Percentiles rank a stretch among this genome's conserved stretches.
Conservation (phyloP, 768 basidiomycete species). For the Fomitopsis serialis region DNA sequence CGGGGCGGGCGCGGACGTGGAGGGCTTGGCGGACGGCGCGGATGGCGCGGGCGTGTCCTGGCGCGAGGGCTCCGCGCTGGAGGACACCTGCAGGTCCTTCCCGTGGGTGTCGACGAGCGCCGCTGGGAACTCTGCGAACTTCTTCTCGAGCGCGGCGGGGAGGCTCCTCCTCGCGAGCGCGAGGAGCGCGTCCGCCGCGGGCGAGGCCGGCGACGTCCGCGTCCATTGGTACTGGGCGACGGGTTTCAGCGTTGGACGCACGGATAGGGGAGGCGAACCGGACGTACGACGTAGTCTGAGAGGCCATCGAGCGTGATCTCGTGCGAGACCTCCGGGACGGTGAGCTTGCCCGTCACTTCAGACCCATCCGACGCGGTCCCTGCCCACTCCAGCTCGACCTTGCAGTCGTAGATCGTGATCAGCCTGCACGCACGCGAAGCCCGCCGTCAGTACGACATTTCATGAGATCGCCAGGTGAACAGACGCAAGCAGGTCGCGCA, state of each 20-base stretch:
- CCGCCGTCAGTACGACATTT: background rate
- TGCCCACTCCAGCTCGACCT: conserved; percentile 68
- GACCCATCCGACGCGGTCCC: conserved; percentile 76
- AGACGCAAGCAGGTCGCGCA: no score
- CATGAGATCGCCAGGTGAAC: background rate
- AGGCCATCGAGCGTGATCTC: conserved; percentile 82
- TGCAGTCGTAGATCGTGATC: conserved; percentile 93
- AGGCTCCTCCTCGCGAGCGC: conserved; percentile 59
- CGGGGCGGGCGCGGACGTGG: conserved; percentile 25
- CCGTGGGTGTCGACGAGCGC: conserved; percentile 83
- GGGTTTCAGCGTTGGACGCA: background rate
- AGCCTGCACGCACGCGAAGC: conserved; percentile 42
- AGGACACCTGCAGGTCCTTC: conserved; percentile 61
- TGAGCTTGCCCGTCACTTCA: conserved; percentile 68
- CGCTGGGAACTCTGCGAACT: conserved; percentile 71
- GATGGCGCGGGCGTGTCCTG: conserved; percentile 55
- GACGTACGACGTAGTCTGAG: conserved; percentile 78
- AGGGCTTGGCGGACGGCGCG: conserved; percentile 19
- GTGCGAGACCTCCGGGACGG: conserved; percentile 91
- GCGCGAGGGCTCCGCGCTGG: conserved; percentile 59
- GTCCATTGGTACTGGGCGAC: conserved; percentile 66
- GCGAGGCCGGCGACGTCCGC: conserved; percentile 40
- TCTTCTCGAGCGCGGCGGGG: conserved; percentile 66
- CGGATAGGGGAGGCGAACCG: background rate
- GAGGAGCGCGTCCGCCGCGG: conserved; percentile 54